Evolutionary conservation across 1,139 yeast genomes (phyloP).

Genomic region (Saccharomyces hybrid): DNA sequence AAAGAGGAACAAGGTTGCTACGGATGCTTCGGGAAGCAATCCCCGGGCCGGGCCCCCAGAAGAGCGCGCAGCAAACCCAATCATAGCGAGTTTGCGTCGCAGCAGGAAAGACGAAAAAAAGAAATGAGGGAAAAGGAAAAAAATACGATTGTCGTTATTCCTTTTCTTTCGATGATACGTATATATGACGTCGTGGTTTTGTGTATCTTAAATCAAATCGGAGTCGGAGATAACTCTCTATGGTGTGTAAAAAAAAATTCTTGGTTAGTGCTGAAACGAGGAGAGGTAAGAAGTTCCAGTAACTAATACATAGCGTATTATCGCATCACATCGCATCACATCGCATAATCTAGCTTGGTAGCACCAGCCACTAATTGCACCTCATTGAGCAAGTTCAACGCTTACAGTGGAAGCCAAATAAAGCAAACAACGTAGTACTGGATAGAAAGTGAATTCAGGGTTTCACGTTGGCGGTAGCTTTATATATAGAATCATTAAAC

Average conservation of each 20-base stretch:
- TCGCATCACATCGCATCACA: background rate
- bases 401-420: background rate
- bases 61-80: background rate
- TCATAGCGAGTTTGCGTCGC: background rate
- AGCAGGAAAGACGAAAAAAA: background rate
- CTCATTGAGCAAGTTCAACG: background rate
- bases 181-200: background rate
- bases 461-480: background rate
- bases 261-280: background rate
- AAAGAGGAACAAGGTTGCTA: background rate
- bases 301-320: background rate
- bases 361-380: background rate
- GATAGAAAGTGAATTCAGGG: background rate
- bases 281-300: background rate
- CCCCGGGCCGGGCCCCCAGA: background rate
- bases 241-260: background rate
- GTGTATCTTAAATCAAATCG: background rate
- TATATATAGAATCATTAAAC: background rate
- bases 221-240: background rate
- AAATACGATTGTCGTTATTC: background rate
- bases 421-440: background rate
- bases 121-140: background rate
- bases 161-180: background rate
- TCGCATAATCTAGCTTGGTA: background rate
- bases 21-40: background rate